These are phyloP conservation scores for Clonostachys rosea DNA, from an alignment of 2,329 filamentous ascomycete genomes.

Conservation along the genomic window DNA sequence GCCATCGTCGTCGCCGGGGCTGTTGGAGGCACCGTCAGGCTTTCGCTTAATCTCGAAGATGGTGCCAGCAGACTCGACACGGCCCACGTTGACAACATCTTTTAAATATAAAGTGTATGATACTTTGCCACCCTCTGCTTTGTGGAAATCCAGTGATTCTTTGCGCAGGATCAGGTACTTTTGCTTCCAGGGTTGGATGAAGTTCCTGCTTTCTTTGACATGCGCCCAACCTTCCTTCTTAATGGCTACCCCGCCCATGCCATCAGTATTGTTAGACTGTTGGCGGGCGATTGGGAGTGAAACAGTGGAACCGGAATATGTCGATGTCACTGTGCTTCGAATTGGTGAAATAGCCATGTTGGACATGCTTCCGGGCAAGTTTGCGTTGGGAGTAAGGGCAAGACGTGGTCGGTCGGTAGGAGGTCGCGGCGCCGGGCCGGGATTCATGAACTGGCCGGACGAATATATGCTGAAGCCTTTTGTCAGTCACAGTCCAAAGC, in stretches of 20 bases:
- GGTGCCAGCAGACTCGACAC: conserved; percentile 85
- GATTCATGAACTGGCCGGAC: conserved; percentile 84
- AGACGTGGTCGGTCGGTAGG: conserved; percentile 80
- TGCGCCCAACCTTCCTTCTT: conserved; percentile 80
- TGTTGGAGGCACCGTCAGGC: conserved; percentile 62
- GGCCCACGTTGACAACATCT: conserved; percentile 84
- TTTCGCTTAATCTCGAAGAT: conserved; percentile 90
- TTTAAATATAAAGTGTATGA: conserved; percentile 81
- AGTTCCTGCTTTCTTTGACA: conserved; percentile 85
- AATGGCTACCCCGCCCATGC: conserved; percentile 64
- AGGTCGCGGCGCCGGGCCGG: conserved; percentile 87
- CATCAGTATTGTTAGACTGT: conserved; percentile 55
- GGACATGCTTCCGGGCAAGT: conserved; percentile 73
- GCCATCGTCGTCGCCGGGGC: conserved; percentile 74
- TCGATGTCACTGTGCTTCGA: conserved; percentile 60
- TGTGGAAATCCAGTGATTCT: conserved; percentile 90
- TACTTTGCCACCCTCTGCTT: conserved; percentile 82
- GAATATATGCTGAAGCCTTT: conserved; percentile 32
- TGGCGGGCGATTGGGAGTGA: conserved; percentile 64
- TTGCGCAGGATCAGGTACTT: conserved; percentile 90
- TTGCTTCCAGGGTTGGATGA: conserved; percentile 84
- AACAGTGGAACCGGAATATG: conserved; percentile 68
- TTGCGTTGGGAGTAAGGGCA: conserved; percentile 71
- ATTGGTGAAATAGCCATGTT: conserved; percentile 73
- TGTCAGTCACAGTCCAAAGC: too few relatives aligned